Percentiles rank a stretch among this genome's conserved stretches.
These are phyloP conservation scores for Paxillus ammoniavirescens DNA, from an alignment of 768 basidiomycete genomes.

Conservation along the genomic window DNA sequence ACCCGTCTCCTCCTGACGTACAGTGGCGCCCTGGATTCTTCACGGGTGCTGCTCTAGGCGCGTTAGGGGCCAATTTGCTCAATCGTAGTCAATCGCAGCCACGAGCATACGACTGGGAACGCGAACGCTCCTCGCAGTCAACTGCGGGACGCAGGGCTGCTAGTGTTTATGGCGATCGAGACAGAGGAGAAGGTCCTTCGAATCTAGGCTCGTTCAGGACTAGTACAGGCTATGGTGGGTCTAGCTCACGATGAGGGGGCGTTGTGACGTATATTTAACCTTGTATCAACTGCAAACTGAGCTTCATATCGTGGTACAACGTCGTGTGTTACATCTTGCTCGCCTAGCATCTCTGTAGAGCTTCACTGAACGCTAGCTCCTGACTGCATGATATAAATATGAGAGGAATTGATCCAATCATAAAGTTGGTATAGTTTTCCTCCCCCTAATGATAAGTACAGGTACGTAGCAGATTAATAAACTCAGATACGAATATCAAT, in stretches of 20 bases:
- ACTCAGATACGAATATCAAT: slow-evolving; percentile 12
- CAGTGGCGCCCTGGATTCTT: slow-evolving; percentile 78
- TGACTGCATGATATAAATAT: background rate
- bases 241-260: slow-evolving; percentile 57
- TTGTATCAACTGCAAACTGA: background rate
- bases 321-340: background rate
- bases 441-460: background rate
- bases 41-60: slow-evolving; percentile 78
- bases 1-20: slow-evolving; percentile 28
- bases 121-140: slow-evolving; percentile 28
- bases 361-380: background rate
- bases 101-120: slow-evolving; percentile 60
- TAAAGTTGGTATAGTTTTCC: slow-evolving; percentile 1
- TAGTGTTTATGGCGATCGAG: slow-evolving; percentile 32
- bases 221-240: slow-evolving; percentile 80
- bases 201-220: slow-evolving; percentile 68
- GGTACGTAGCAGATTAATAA: slow-evolving; percentile 10
- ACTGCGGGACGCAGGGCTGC: slow-evolving; percentile 22
- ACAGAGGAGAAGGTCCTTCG: slow-evolving; percentile 69
- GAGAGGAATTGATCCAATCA: background rate
- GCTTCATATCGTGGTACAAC: background rate
- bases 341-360: background rate
- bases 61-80: slow-evolving; percentile 58
- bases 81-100: slow-evolving; percentile 37
- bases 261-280: background rate